Conservation (phyloP, 1,284 basidiomycete genomes). For the Rhodotorula sp. region DNA sequence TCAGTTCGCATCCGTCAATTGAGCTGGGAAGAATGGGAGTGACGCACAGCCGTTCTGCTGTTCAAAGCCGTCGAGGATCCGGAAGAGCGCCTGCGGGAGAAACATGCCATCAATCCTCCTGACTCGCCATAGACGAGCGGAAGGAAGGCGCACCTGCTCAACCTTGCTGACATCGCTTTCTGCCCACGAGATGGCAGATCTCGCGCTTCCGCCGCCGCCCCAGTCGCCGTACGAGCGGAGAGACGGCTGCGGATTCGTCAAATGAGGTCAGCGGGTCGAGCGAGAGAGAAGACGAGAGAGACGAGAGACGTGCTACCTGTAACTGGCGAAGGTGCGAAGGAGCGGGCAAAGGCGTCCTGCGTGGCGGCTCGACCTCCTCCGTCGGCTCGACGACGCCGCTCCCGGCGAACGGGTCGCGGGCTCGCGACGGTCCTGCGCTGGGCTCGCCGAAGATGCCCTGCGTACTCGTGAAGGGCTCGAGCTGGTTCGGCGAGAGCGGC, state of each 20-base stretch:
- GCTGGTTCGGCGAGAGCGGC: not conserved
- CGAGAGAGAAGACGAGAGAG: no score
- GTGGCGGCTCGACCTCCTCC: no score
- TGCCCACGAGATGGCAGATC: not conserved
- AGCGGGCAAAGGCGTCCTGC: not conserved
- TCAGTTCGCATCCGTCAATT: not conserved
- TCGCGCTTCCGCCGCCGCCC: not conserved
- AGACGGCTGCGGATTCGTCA: not conserved
- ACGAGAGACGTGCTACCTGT: not conserved
- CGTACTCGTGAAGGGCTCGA: not conserved
- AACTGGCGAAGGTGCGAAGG: not conserved
- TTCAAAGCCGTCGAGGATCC: slow-evolving; percentile 9
- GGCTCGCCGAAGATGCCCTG: not conserved
- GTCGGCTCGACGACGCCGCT: slow-evolving; percentile 10
- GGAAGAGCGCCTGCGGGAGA: not conserved
- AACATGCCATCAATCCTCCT: not conserved
- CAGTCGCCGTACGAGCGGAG: not conserved
- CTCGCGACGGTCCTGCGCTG: not conserved
- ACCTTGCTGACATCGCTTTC: not conserved
- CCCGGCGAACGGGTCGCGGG: slow-evolving; percentile 13
- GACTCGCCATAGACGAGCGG: fast-evolving
- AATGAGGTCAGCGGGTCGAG: no score
- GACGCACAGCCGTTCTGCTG: slow-evolving; percentile 5
- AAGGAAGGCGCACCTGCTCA: slow-evolving; percentile 1
- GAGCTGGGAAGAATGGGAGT: no score